Evolutionary conservation across 106 monocot genomes (phyloP), one percentile per base, ranked within the genome.

Genomic region (Dioscorea zingiberensis): DNA sequence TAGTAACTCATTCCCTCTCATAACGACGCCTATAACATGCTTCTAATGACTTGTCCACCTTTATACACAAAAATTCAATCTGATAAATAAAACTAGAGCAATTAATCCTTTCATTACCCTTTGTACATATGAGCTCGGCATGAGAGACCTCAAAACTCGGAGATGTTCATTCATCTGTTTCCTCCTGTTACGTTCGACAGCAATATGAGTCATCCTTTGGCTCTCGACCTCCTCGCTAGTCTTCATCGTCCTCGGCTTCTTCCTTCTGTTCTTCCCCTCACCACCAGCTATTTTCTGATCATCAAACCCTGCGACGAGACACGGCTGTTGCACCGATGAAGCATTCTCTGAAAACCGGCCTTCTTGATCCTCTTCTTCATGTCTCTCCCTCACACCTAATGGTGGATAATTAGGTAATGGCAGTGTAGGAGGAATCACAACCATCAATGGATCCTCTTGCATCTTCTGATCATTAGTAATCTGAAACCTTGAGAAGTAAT

Each of bases 121-220:
- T 66, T 94, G 90, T 15, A 91, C 83, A 64, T 87, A 91, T 11
- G 94, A 94, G 22, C 74, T 71, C 0, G 94, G 90, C 87, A 94
- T 94, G 51, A 91, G 82, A 63, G 90, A 78, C 66, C 90, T 77
- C 44, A 94, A 64, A 21, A 85, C 76, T 0, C 80, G 38, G 21
- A 91, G 83, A 46, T 90, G 87, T 16, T 94, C 94, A 57, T 94
- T 94, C 90, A 91, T 94, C 69, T 94, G 90, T 28, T 87, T 67
- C 55, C 94, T 59, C 26, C 91, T 49, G 57, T 94, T 91, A 47
- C 94, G 49, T 69, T 94, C 91, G 26, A 94, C 94, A 3, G 87
- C 90, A 44, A 94, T 94, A 61, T 94, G 94, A 12, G 87, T 91
- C 94, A 94, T 94, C 58, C 94, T 44, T 47, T 94, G 91, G 65